Percentiles rank a stretch among this genome's conserved stretches.
phyloP scores from a whole-genome alignment of 495 filamentous ascomycete species.

The Talaromyces adpressus region DNA sequence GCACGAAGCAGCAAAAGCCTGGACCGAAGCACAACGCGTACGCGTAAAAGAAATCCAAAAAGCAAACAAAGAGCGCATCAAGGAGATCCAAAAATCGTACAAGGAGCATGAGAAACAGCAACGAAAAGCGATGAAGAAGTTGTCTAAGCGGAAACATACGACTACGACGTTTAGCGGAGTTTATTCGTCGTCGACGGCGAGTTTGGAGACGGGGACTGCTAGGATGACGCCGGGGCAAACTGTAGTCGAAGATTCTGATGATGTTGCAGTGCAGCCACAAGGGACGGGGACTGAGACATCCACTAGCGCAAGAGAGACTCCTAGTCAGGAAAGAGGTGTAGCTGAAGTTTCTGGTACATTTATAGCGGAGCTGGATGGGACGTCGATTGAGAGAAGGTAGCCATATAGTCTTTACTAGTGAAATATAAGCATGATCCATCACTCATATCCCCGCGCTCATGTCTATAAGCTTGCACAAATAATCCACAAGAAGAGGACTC shows the following conservation, averaged over 20 bases:
- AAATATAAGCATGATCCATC: not conserved
- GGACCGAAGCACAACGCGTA: slow-evolving; percentile 4
- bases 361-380: not conserved
- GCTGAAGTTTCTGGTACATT: not conserved
- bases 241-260: not conserved
- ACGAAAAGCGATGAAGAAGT: slow-evolving; percentile 5
- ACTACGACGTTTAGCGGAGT: not conserved
- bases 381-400: not conserved
- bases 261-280: not conserved
- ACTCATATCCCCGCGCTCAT: not conserved
- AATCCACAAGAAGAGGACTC: not conserved
- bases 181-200: not conserved
- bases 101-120: slow-evolving; percentile 23
- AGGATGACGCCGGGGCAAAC: not conserved
- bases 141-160: not conserved
- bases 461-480: not conserved
- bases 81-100: slow-evolving; percentile 13
- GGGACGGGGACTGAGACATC: not conserved
- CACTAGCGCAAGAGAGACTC: not conserved
- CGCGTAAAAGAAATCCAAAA: slow-evolving; percentile 6
- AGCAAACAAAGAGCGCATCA: slow-evolving; percentile 14
- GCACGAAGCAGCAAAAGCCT: slow-evolving; percentile 9
- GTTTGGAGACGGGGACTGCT: not conserved
- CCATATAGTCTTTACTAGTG: not conserved
- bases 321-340: not conserved